Evolutionary conservation across 1,139 yeast species (phyloP), one percentile per base, ranked within the genome.

Genomic region (Waltiozyma sp.): DNA sequence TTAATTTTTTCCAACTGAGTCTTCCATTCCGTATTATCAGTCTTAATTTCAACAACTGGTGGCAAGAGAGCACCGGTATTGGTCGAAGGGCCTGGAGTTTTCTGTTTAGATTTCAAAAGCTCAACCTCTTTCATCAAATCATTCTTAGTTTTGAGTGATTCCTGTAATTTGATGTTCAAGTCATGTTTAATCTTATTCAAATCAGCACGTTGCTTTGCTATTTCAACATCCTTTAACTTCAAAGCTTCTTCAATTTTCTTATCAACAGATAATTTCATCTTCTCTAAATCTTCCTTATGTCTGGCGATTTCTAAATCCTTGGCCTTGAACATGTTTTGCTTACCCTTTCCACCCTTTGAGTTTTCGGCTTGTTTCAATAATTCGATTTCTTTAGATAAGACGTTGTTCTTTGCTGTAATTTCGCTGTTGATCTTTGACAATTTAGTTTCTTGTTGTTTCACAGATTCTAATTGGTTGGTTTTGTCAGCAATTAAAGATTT

Each of bases 221-320:
- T 15, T 21, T 46, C 41, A n/a, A 8, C 5, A 18, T 15, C 34
- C 23, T 26, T 26, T 8, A 9, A 7, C 24, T 38, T 15, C 19
- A 19, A 16, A 7, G 19, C 19, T n/a, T 38, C 43, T 6, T 41
- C 34, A 14, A 47, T 48, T 19, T 47, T 47, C 15, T 47, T 45
- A 11, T 44, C 49, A 33, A 54, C 38, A 39, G 53, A 55, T 28
- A 50, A 53, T 38, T 52, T 55, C 41, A 54, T 33, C 28, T 21
- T 47, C 28, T 43, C 24, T 28, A 53, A 37, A 18, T 56, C 51
- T 16, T 42, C 34, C 40, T 50, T 53, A 35, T 61, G 51, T 4
- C 45, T 48, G 14, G 58, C 58, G 5, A 50, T 52, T 42, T 59
- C 57, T 19, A 60, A 56, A 40, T 61, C 65, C 34, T 48, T 47